Percentiles rank a stretch among this genome's conserved stretches.
Evolutionary conservation across 2,329 filamentous ascomycete species (phyloP).

Genomic region (Aureobasidium leucospermi): DNA sequence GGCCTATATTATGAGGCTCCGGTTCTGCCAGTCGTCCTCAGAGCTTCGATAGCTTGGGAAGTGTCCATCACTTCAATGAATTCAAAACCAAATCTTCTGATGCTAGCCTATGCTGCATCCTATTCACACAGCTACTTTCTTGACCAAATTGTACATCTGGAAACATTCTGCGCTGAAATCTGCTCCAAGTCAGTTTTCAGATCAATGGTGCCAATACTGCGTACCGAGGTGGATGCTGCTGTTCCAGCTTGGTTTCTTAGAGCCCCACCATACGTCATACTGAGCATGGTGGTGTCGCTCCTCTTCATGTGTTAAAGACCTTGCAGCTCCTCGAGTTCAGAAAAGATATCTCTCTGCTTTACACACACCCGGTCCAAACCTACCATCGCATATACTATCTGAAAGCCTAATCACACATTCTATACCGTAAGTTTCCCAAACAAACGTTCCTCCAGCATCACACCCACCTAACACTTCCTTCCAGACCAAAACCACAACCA

Average conservation of each 20-base stretch:
- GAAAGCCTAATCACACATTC: neutral
- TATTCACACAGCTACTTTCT: too few species aligned
- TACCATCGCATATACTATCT: neutral
- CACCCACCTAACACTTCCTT: neutral
- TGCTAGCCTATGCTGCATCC: too few species aligned
- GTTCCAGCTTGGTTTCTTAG: neutral
- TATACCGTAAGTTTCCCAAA: too few species aligned
- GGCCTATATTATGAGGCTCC: too few species aligned
- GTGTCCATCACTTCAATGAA: too few species aligned
- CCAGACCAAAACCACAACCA: neutral
- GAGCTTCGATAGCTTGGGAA: too few species aligned
- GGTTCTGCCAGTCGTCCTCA: too few species aligned
- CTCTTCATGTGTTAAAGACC: neutral
- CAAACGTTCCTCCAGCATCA: too few species aligned
- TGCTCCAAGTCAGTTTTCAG: neutral
- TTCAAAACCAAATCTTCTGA: too few species aligned
- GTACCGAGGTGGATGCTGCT: neutral
- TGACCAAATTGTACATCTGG: too few species aligned
- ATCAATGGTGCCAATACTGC: neutral
- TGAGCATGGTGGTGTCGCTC: neutral
- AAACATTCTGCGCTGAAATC: neutral
- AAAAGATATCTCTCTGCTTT: neutral
- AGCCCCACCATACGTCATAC: slow-evolving; percentile 3
- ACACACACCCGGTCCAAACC: neutral
- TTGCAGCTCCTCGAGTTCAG: neutral